Evolutionary conservation across 257 asterid species (phyloP).

Genomic region (Lantana camara): DNA sequence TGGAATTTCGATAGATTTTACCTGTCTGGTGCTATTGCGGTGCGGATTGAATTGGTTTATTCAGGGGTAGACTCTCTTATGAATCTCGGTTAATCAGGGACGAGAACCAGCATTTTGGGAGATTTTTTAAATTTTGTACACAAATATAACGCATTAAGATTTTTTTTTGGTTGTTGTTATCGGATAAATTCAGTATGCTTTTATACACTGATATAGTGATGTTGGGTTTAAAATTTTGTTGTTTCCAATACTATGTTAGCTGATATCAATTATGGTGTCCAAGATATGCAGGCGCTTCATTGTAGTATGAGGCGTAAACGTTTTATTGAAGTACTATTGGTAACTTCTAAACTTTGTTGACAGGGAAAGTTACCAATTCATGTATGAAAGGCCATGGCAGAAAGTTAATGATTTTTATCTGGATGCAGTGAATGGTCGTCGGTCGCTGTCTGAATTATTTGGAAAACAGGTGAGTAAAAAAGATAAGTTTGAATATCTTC

Average conservation of each 20-base stretch:
- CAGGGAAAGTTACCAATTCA: constrained; percentile 91
- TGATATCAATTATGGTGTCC: background rate
- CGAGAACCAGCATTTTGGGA: too few relatives aligned
- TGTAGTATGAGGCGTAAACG: background rate
- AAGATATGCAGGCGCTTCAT: background rate
- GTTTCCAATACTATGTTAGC: constrained; percentile 1
- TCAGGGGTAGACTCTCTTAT: background rate
- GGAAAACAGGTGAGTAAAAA: constrained; percentile 58
- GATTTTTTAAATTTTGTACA: too few relatives aligned
- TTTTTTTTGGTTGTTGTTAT: background rate
- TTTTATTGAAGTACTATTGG: constrained; percentile 7
- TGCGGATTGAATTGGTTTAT: background rate
- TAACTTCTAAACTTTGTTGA: constrained; percentile 17
- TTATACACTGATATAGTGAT: background rate
- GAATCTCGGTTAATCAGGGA: too few relatives aligned
- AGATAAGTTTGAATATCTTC: background rate
- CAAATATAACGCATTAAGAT: too few relatives aligned
- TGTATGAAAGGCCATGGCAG: constrained; percentile 78
- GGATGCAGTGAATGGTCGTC: constrained; percentile 66
- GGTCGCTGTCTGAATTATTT: constrained; percentile 52
- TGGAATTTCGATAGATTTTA: too few relatives aligned
- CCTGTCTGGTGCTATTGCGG: too few relatives aligned
- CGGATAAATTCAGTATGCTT: constrained; percentile 12
- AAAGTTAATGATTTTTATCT: constrained; percentile 66
- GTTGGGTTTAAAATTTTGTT: background rate